Evolutionary conservation across 2,329 filamentous ascomycete genomes (phyloP).

Genomic region (Decorospora gaudefroyi): DNA sequence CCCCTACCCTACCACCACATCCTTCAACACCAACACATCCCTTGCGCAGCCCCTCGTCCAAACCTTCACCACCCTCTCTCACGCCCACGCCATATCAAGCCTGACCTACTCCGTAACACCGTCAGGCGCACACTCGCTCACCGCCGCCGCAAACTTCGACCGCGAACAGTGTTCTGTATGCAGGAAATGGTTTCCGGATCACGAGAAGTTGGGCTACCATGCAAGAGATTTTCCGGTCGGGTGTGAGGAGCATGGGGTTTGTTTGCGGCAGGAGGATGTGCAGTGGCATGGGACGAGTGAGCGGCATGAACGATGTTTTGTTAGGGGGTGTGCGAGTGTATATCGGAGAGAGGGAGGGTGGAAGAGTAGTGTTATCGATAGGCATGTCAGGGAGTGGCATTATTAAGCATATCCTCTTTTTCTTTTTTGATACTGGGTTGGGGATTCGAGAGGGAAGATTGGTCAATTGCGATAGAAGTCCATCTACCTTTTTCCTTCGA

Average conservation of each 20-base stretch:
- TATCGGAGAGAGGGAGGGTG: conserved; percentile 25
- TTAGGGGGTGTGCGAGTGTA: conserved; percentile 22
- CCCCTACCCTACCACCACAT: not conserved
- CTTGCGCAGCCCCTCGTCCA: conserved; percentile 10
- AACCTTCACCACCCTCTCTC: conserved; percentile 15
- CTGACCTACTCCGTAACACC: conserved; percentile 19
- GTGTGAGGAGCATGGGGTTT: conserved; percentile 25
- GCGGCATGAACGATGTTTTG: conserved; percentile 30
- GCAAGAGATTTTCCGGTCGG: conserved; percentile 18
- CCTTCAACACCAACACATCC: not conserved
- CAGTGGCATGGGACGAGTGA: conserved; percentile 20
- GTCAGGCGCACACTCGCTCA: conserved; percentile 16
- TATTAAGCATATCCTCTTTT: no score
- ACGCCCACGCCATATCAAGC: conserved; percentile 18
- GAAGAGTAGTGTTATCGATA: conserved; percentile 19
- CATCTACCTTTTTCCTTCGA: not conserved
- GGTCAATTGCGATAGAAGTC: no score
- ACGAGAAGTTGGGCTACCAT: conserved; percentile 14
- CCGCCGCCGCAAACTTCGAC: conserved; percentile 25
- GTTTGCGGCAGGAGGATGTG: conserved; percentile 24
- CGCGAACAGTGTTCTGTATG: conserved; percentile 28
- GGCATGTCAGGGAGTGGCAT: conserved; percentile 22
- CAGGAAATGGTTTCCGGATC: conserved; percentile 22
- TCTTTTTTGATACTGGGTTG: no score
- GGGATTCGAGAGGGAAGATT: no score